A percentile compares a stretch with the other conserved stretches of the same genome.
Evolutionary conservation across 495 filamentous ascomycete genomes (phyloP).

Genomic region (Hyaloscypha bicolor): DNA sequence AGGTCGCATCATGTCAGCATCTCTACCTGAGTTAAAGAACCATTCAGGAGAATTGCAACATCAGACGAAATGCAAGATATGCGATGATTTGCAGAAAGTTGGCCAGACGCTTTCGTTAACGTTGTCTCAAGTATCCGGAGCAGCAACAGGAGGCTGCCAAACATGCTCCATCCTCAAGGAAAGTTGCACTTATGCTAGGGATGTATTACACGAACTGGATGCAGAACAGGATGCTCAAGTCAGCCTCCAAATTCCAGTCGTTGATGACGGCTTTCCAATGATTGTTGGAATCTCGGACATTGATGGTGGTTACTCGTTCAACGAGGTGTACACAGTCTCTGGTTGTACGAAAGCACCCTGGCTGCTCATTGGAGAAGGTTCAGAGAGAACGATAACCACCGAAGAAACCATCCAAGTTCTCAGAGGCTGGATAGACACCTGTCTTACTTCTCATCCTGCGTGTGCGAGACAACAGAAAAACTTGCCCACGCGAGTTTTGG

Average conservation of each 20-base stretch:
- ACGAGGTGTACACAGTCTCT: neutral
- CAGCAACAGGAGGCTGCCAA: neutral
- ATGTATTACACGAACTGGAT: neutral
- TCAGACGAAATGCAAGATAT: neutral
- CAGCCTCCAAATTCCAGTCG: neutral
- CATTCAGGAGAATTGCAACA: no score
- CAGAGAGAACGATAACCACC: neutral
- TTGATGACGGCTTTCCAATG: neutral
- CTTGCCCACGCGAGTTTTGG: neutral
- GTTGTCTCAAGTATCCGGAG: neutral
- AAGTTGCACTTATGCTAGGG: neutral
- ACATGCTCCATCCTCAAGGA: neutral
- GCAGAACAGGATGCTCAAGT: neutral
- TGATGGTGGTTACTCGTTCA: neutral
- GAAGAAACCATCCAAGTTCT: neutral
- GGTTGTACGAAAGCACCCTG: neutral
- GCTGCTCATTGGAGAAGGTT: neutral
- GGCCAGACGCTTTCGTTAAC: neutral
- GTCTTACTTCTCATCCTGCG: neutral
- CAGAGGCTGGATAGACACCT: neutral
- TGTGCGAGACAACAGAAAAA: neutral
- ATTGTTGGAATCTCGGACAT: neutral
- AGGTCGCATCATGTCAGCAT: no score
- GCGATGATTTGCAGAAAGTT: neutral
- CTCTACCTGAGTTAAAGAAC: no score